phyloP scores from a whole-genome alignment of 805 yeast species.

The Saturnispora ahearnii region DNA sequence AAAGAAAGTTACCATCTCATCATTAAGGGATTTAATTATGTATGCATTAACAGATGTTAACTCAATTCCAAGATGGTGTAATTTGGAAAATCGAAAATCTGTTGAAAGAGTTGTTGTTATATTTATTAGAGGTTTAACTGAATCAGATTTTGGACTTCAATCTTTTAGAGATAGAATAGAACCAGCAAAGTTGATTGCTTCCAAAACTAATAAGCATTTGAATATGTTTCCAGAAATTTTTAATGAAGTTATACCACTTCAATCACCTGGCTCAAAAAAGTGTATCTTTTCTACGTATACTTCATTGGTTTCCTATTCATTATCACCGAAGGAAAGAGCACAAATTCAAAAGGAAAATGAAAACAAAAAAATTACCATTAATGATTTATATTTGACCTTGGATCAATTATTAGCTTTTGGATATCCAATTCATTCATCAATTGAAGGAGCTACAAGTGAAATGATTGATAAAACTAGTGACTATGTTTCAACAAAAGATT shows the following conservation, averaged over 20 bases:
- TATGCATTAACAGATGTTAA: conserved; percentile 34
- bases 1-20: conserved; percentile 29
- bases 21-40: conserved; percentile 39
- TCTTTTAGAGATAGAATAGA: conserved; percentile 8
- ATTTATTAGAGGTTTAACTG: conserved; percentile 56
- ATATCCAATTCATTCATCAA: conserved; percentile 48
- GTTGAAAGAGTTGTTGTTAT: conserved; percentile 50
- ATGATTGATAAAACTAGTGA: conserved; percentile 15
- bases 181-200: conserved; percentile 10
- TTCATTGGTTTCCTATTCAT: conserved; percentile 47
- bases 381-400: conserved; percentile 44
- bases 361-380: conserved; percentile 33
- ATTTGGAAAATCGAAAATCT: conserved; percentile 36
- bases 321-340: conserved; percentile 48
- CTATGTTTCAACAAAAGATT: conserved; percentile 47
- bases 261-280: conserved; percentile 59
- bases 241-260: conserved; percentile 37
- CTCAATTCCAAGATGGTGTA: conserved; percentile 41
- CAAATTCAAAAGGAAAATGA: conserved; percentile 28
- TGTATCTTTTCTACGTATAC: conserved; percentile 43
- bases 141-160: conserved; percentile 33
- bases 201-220: conserved; percentile 16
- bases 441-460: conserved; percentile 18
- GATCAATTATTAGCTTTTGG: conserved; percentile 40
- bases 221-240: conserved; percentile 34